Evolutionary conservation across 2,329 filamentous ascomycete species (phyloP), one percentile per base, ranked within the genome.

Genomic region (Curvularia spicifera): DNA sequence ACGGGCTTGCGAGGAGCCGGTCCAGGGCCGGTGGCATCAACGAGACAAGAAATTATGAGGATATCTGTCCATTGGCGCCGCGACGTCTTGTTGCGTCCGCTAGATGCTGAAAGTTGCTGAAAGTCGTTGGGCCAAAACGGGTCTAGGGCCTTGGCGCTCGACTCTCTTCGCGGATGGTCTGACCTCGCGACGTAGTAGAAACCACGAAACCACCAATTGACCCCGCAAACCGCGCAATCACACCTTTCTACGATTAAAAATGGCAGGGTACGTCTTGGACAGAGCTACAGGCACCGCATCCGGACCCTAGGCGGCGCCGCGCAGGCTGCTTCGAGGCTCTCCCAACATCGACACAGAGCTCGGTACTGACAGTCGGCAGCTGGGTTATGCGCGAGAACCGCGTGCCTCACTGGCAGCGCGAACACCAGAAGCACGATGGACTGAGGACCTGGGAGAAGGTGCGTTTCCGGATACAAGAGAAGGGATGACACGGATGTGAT

Each of bases 361-460:
- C 59, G 53, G 56, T 60, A 71, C 74, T 77, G 63, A 77, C 70
- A 73, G 33, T 26, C 46, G 52, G 49, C 63, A 76, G 74, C 70
- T 76, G 70, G 68, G 67, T 92, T 81, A 82, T 91, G 85, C 87
- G 88, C 78, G 84, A 85, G 77, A 94, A 94, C 86, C 85, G 84
- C 73, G 90, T 93, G 72, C 89, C 89, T 56, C 72, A 89, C 76
- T 84, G 89, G 81, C 91, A 94, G 84, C 84, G 85, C 74, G 80
- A 86, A 70, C 92, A 91, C 83, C 90, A 93, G 82, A 81, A 84
- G 66, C 88, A 91, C 70, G 90, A 90, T 79, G 86, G 85, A 72
- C 79, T 87, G 68, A 87, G 91, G 72, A 79, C 91, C 77, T 93
- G 91, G 90, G 82, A 85, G 79, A 92, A 93, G 80, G 90, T 93